Base-by-base conservation (phyloP, 148 eudicot species). In the Camellia japonica region DNA sequence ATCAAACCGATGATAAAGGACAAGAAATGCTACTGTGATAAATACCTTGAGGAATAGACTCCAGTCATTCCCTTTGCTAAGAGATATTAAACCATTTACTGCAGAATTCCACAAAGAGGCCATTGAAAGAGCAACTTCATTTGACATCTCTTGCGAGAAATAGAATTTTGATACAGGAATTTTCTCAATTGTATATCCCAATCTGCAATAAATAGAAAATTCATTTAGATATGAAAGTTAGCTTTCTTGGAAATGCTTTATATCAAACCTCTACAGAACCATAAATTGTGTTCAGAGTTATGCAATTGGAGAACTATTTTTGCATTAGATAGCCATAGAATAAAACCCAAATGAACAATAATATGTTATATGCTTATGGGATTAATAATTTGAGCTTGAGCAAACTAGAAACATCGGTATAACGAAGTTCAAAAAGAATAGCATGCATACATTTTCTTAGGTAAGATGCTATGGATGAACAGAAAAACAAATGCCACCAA, bases 101-200 rank as follows among this genome's bases (percentile, higher is more conserved):
- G 84, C 81, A 59, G 84, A 80, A 81, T 92, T 91, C 97, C 97
- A 92, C 69, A 74, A 87, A 78, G 86, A 87, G 79, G 86, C 90
- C 69, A 82, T 86, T 58, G 90, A 87, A 52, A 81, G 78, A 75
- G 90, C 93, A 78, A 87, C 86, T 78, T 73, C 85, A 10, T 68
- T 90, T 16, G 90, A 85, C 82, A 58, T 86, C 80, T 88, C 98
- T 89, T 90, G 91, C 20, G 94, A 88, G 73, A 87, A 81, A 66
- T 84, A 86, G 83, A 92, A 94, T 55, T 84, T 89, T 74, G 98
- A 90, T 30, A 81, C 85, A 3, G 91, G 92, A 76, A 92, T 78
- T 86, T 92, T 94, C 84, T 92, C 97, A 51, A 94, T 77, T 70
- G 77, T 82, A 85, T 91, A 92, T 80, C 98, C 95, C 30, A 90